phyloP scores from a whole-genome alignment of 2,329 filamentous ascomycete species.

The Claviceps sp. region DNA sequence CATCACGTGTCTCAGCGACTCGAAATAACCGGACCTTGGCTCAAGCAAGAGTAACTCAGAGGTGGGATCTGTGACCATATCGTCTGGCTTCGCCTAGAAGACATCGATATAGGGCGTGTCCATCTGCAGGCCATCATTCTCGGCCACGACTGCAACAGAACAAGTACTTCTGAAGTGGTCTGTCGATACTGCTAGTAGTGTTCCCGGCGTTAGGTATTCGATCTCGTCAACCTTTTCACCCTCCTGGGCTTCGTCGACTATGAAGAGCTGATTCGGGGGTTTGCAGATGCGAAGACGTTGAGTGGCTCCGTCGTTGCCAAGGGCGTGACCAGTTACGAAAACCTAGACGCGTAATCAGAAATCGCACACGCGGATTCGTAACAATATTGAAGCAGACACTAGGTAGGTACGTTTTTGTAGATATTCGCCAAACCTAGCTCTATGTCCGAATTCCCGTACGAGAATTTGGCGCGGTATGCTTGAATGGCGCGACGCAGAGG shows the following conservation, averaged over 20 bases:
- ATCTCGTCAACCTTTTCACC: slow-evolving; percentile 44
- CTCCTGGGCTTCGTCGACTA: slow-evolving; percentile 14
- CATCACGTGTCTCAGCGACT: slow-evolving; percentile 61
- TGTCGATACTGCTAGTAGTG: slow-evolving; percentile 36
- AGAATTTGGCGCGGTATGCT: slow-evolving; percentile 26
- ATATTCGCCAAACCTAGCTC: slow-evolving; percentile 47
- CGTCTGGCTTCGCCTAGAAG: slow-evolving; percentile 48
- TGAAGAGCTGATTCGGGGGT: slow-evolving; percentile 58
- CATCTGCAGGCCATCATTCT: slow-evolving; percentile 41
- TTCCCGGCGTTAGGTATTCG: slow-evolving; percentile 37
- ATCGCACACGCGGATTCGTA: neutral
- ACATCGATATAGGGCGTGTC: slow-evolving; percentile 44
- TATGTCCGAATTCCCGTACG: neutral
- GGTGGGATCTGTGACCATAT: slow-evolving; percentile 54
- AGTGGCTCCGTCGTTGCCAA: slow-evolving; percentile 46
- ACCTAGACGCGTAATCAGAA: slow-evolving; percentile 33
- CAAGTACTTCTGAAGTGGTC: slow-evolving; percentile 55
- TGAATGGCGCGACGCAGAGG: slow-evolving; percentile 55
- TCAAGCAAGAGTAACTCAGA: slow-evolving; percentile 69
- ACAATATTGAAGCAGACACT: neutral
- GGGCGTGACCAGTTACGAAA: slow-evolving; percentile 49
- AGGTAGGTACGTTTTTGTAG: slow-evolving; percentile 50
- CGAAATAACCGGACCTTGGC: slow-evolving; percentile 59
- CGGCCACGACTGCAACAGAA: slow-evolving; percentile 59
- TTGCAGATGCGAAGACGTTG: slow-evolving; percentile 32